Conservation (phyloP, 768 basidiomycete genomes). For the Plicaturopsis crispa region DNA sequence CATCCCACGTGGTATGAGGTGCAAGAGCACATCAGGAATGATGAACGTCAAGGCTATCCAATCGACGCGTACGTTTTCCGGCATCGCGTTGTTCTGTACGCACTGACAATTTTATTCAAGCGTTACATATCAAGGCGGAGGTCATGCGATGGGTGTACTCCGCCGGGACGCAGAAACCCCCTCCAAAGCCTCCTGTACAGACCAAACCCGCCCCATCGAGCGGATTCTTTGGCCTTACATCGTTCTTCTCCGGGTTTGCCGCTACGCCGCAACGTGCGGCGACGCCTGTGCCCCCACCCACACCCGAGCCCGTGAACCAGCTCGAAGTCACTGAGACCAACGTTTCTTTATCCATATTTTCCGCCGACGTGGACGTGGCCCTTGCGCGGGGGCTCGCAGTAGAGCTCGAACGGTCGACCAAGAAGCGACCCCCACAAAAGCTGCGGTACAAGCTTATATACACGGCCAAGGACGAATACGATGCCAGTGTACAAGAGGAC, state of each 20-base stretch:
- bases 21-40: constrained; percentile 44
- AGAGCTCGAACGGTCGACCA: constrained; percentile 86
- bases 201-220: constrained; percentile 21
- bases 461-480: constrained; percentile 78
- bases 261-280: constrained; percentile 20
- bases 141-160: constrained; percentile 77
- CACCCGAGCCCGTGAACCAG: constrained; percentile 25
- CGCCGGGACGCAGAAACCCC: constrained; percentile 53
- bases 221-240: constrained; percentile 41
- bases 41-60: constrained; percentile 68
- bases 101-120: constrained; percentile 23
- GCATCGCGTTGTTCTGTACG: constrained; percentile 2
- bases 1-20: constrained; percentile 50
- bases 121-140: constrained; percentile 71
- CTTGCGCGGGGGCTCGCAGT: constrained; percentile 56
- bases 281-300: constrained; percentile 23
- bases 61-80: constrained; percentile 42
- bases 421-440: constrained; percentile 81
- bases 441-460: constrained; percentile 83
- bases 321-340: constrained; percentile 37
- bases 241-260: constrained; percentile 27
- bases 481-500: constrained; percentile 65
- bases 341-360: constrained; percentile 57
- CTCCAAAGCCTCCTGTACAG: constrained; percentile 23
- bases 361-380: constrained; percentile 57